Conservation (phyloP, 1,284 basidiomycete genomes). For the Apiotrichum brassicae region DNA sequence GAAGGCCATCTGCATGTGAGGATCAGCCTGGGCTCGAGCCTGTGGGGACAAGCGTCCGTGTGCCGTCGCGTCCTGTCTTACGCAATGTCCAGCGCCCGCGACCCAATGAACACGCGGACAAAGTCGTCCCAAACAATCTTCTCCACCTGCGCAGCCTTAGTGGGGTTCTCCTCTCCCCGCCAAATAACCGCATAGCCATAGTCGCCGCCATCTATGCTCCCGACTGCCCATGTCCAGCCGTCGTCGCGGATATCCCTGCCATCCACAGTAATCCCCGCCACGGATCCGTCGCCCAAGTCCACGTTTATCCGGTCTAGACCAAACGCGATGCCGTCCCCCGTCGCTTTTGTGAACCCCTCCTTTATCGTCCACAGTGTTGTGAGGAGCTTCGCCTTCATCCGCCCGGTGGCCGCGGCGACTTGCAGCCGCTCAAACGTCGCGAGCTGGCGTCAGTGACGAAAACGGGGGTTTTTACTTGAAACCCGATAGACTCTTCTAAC, state of each 20-base stretch:
- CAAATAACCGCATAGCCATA: slow-evolving; percentile 32
- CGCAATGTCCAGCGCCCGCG: not conserved
- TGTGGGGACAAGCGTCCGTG: not conserved
- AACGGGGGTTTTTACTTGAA: slow-evolving; percentile 11
- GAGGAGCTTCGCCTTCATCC: slow-evolving; percentile 19
- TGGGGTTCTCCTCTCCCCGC: slow-evolving; percentile 20
- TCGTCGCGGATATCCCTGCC: slow-evolving; percentile 23
- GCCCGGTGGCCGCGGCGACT: slow-evolving; percentile 11
- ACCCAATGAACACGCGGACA: slow-evolving; percentile 13
- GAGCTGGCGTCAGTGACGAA: slow-evolving; percentile 17
- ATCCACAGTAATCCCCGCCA: slow-evolving; percentile 26
- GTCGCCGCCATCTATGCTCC: slow-evolving; percentile 17
- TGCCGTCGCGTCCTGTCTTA: not conserved
- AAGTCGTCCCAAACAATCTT: slow-evolving; percentile 26
- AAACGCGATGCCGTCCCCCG: slow-evolving; percentile 38
- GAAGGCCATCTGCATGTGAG: no score
- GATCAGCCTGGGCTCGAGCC: no score
- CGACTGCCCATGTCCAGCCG: slow-evolving; percentile 27
- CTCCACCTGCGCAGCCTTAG: slow-evolving; percentile 8
- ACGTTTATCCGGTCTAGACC: slow-evolving; percentile 38
- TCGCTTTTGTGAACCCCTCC: slow-evolving; percentile 40
- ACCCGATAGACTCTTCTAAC: slow-evolving; percentile 9
- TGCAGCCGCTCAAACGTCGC: slow-evolving; percentile 21
- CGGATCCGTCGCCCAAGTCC: slow-evolving; percentile 15
- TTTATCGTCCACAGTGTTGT: slow-evolving; percentile 40